These are phyloP conservation scores for Taphrina wiesneri DNA, from an alignment of 1,139 yeast genomes.

Conservation along the genomic window DNA sequence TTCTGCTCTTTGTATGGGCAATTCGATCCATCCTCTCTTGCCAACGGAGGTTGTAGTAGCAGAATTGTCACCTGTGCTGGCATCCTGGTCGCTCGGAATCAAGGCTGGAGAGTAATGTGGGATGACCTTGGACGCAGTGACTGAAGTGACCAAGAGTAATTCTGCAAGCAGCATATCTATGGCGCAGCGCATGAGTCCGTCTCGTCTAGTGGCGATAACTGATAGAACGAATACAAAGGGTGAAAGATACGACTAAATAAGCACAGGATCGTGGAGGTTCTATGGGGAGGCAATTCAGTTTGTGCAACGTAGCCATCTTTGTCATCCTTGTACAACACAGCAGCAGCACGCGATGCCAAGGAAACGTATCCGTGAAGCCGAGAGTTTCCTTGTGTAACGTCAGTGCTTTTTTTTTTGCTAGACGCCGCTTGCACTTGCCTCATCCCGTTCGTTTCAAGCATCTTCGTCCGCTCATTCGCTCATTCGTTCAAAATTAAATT, in stretches of 20 bases:
- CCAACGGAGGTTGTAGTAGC: not conserved
- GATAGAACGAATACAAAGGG: too few species aligned
- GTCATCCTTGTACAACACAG: not conserved
- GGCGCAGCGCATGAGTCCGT: not conserved
- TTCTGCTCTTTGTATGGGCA: not conserved
- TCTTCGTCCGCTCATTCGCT: too few species aligned
- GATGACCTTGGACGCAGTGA: conserved; percentile 8
- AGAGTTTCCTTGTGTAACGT: not conserved
- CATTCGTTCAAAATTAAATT: too few species aligned
- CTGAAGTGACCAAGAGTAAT: not conserved
- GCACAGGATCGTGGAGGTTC: not conserved
- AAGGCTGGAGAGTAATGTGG: conserved; percentile 1
- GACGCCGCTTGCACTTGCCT: not conserved
- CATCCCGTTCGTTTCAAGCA: not conserved
- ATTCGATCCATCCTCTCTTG: conserved; percentile 2
- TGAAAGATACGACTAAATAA: too few species aligned
- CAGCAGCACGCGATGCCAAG: not conserved
- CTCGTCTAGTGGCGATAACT: too few species aligned
- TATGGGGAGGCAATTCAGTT: not conserved
- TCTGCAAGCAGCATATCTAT: not conserved
- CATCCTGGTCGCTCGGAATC: not conserved
- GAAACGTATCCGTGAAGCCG: not conserved
- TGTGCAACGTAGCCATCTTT: conserved; percentile 3
- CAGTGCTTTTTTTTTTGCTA: not conserved
- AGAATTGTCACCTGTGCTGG: not conserved